A percentile compares a stretch with the other conserved stretches of the same genome.
These are phyloP conservation scores for Solanum sitiens DNA, from an alignment of 257 asterid species.

Conservation along the genomic window DNA sequence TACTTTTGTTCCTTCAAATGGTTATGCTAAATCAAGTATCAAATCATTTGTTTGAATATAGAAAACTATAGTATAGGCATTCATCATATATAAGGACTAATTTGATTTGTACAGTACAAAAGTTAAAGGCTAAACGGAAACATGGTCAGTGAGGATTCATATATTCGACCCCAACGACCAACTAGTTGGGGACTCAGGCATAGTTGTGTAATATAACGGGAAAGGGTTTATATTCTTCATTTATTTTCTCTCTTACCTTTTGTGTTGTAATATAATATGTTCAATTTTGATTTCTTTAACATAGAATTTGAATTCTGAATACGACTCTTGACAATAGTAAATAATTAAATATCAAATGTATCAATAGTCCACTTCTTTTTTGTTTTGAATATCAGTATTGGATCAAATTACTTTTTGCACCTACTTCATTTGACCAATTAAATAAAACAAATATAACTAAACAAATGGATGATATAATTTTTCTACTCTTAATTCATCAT, in stretches of 20 bases:
- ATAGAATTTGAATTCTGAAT: no score
- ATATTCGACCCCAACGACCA: background rate
- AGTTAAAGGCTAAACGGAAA: background rate
- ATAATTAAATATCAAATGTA: background rate
- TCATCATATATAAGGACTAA: background rate
- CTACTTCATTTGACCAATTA: background rate
- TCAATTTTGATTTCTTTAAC: background rate
- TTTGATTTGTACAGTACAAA: background rate
- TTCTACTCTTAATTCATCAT: background rate
- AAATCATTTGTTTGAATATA: conserved; percentile 6
- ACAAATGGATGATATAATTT: background rate
- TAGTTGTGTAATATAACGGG: background rate
- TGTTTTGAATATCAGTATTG: background rate
- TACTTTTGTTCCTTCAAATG: conserved; percentile 21
- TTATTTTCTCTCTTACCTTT: background rate
- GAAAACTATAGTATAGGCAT: background rate
- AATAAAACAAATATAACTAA: background rate
- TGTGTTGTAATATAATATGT: background rate
- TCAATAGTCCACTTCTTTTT: background rate
- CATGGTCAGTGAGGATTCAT: background rate
- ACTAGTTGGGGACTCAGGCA: background rate
- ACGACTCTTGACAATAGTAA: background rate
- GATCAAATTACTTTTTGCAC: background rate
- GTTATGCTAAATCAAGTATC: conserved; percentile 12
- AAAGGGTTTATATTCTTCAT: background rate